Evolutionary conservation across 1,284 basidiomycete species (phyloP), one percentile per base, ranked within the genome.

Genomic region (Ustanciosporium gigantosporum): DNA sequence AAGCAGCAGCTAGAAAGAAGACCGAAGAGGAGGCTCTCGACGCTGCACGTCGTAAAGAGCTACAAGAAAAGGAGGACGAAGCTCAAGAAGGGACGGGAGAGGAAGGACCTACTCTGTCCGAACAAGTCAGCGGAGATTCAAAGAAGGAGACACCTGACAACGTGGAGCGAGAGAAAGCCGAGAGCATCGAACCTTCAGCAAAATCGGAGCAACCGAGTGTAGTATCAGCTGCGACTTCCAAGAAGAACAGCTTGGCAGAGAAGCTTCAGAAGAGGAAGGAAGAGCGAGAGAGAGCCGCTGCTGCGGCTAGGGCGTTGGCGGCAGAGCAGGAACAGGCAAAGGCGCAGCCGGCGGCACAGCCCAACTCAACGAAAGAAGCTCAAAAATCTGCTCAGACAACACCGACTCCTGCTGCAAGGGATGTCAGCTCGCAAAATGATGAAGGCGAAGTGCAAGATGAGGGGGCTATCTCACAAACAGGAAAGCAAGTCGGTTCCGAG

Each of bases 191-290:
- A n/a, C n/a, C n/a, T n/a, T n/a, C n/a, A n/a, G n/a, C n/a, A n/a
- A n/a, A n/a, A n/a, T n/a, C n/a, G n/a, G n/a, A n/a, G n/a, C n/a
- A n/a, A n/a, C n/a, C n/a, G n/a, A n/a, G n/a, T n/a, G n/a, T n/a
- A n/a, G n/a, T n/a, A n/a, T n/a, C n/a, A n/a, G n/a, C n/a, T n/a
- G n/a, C n/a, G n/a, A n/a, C n/a, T n/a, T n/a, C n/a, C 2, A 64
- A 64, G 43, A 64, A 64, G 35, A 58, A 45, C 36, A 64, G 49
- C 20, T 21, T 64, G 27, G 60, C 60, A 5, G 60, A 64, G 13
- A 64, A 64, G 43, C 50, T 64, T 21, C 48, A 49, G 29, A 41
- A 34, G 24, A 48, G 60, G 14, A 64, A 58, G 39, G 60, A 64
- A 27, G 49, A 64, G 35, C 41, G 60, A 5, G 60, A 64, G 17